phyloP scores from a whole-genome alignment of 2,329 filamentous ascomycete species.

The Diplocarpon rosae region DNA sequence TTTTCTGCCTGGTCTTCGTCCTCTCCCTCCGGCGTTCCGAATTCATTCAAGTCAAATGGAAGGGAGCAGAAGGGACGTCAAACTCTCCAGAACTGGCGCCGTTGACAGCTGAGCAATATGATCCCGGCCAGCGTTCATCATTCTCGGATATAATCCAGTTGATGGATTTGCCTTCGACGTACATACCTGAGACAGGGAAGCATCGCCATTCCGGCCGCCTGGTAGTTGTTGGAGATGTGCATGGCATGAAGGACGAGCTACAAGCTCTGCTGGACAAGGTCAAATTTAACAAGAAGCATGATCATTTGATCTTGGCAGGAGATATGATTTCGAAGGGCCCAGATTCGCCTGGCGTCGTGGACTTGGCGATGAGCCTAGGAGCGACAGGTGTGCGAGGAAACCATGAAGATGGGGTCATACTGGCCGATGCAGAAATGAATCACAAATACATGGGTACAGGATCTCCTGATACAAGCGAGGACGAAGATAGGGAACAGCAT shows the following conservation, averaged over 20 bases:
- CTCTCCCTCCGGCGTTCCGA: background rate
- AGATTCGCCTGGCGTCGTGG: constrained; percentile 67
- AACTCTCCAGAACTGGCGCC: background rate
- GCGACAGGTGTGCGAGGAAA: constrained; percentile 84
- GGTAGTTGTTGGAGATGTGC: constrained; percentile 81
- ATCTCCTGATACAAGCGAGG: constrained; percentile 19
- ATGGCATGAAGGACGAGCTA: constrained; percentile 68
- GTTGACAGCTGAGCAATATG: constrained; percentile 8
- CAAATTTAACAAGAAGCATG: constrained; percentile 47
- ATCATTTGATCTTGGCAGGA: constrained; percentile 67
- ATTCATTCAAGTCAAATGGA: background rate
- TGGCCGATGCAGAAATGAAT: constrained; percentile 39
- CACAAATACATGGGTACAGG: constrained; percentile 24
- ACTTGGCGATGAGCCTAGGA: constrained; percentile 58
- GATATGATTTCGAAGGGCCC: constrained; percentile 83
- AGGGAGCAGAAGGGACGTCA: background rate
- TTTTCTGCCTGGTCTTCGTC: background rate
- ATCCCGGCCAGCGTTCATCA: constrained; percentile 13
- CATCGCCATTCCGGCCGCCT: constrained; percentile 44
- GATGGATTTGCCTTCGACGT: constrained; percentile 21
- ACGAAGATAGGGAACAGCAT: constrained; percentile 22
- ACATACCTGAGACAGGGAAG: constrained; percentile 26
- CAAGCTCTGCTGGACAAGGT: constrained; percentile 55
- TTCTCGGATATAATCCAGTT: constrained; percentile 23
- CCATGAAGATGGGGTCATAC: constrained; percentile 80